Base-by-base conservation (phyloP, 2,329 filamentous ascomycete genomes). In the Trichoderma sp. region DNA sequence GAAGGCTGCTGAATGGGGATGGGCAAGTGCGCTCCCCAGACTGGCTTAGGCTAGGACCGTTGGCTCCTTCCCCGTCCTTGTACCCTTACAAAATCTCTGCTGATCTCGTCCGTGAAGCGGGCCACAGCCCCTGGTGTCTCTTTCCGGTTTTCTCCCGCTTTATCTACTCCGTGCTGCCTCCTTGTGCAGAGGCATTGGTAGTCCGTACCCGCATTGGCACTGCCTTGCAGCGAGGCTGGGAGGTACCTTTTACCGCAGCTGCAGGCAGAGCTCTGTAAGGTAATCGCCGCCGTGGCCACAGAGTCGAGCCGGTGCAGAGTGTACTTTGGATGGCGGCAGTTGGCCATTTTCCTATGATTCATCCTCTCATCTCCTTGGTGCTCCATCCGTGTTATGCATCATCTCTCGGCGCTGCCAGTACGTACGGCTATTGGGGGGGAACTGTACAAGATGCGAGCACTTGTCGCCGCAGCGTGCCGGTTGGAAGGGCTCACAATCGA, bases 71-170 rank as follows among this genome's bases (percentile, higher is more conserved):
- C 67, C 67, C 60, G 60, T 68, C 56, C 35, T 54, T 56, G 60
- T 39, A 57, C 22, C 60, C 50, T 61, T 64, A 42, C 59, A 37
- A 27, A 68, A 68, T 68, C 60, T 65, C 52, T 68, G 66, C 67
- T 64, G 61, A 68, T 68, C 67, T 64, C 60, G 61, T 64, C 60
- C 45, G 42, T 27, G 60, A 59, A 54, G 67, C 60, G 67, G 67
- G 59, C 57, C 56, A 39, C 17, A 52, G 35, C 65, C 59, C 66
- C 66, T 68, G 66, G 52, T 12, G 53, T 52, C 50, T 56, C 57
- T 50, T 58, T 67, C 64, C 64, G 25, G 17, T 56, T 60, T 60
- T 61, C 59, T 61, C 64, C 54, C 45, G 61, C 61, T 56, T 48
- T 35, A 42, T 29, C 22, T 37, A 27, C 17, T 37, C 25, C 54